phyloP scores from a whole-genome alignment of 441 rosid genomes.

The Erodium chrysanthum region DNA sequence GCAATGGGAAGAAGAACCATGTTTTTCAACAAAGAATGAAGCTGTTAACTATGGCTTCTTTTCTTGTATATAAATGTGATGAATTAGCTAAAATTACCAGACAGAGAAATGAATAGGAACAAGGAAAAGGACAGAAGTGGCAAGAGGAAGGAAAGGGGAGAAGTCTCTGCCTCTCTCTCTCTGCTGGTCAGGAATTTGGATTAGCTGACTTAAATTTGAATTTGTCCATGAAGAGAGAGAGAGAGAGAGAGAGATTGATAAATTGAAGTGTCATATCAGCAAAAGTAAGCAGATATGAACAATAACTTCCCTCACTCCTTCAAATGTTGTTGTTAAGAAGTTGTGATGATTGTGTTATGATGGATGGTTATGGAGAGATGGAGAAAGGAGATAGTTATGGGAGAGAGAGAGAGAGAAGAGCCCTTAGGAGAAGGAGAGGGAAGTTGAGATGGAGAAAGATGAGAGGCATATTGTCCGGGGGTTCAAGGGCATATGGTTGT shows the following conservation, averaged over 20 bases:
- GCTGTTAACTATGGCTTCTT: background rate
- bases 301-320: too few species aligned
- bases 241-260: background rate
- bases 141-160: background rate
- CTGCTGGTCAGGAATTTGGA: background rate
- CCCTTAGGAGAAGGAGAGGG: constrained; percentile 18
- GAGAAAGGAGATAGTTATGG: too few species aligned
- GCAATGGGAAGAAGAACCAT: background rate
- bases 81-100: background rate
- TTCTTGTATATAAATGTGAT: background rate
- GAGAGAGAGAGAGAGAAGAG: too few species aligned
- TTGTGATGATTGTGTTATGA: background rate
- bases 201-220: background rate
- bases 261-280: background rate
- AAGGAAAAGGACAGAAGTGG: background rate
- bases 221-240: too few species aligned
- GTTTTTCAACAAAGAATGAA: background rate
- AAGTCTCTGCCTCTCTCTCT: background rate
- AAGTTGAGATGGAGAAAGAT: background rate
- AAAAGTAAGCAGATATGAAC: background rate
- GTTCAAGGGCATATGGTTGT: constrained; percentile 15
- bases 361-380: background rate
- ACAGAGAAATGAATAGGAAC: too few species aligned
- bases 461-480: constrained; percentile 29
- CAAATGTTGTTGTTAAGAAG: background rate